Evolutionary conservation across 495 filamentous ascomycete genomes (phyloP).

Genomic region (Acidomyces sp.): DNA sequence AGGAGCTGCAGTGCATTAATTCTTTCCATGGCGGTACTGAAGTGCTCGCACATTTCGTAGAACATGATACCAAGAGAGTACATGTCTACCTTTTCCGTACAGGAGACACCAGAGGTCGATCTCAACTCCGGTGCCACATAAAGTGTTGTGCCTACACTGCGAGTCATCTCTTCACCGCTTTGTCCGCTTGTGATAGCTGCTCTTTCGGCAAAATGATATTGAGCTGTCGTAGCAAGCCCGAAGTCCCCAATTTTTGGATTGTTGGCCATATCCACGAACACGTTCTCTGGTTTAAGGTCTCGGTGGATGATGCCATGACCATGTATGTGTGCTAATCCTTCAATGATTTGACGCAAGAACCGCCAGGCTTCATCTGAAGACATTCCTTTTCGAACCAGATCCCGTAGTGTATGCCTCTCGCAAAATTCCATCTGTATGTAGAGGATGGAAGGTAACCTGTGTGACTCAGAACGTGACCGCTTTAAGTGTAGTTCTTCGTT

Average conservation of each 20-base stretch:
- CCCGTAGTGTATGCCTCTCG: slow-evolving; percentile 82
- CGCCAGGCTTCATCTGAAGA: slow-evolving; percentile 73
- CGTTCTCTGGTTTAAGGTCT: slow-evolving; percentile 95
- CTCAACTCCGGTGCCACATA: slow-evolving; percentile 91
- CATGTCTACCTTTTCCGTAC: slow-evolving; percentile 96
- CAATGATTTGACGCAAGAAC: slow-evolving; percentile 78
- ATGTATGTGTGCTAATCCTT: slow-evolving; percentile 85
- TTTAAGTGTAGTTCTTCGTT: background rate
- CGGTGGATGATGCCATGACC: slow-evolving; percentile 85
- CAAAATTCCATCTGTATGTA: slow-evolving; percentile 98
- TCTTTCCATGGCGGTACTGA: slow-evolving; percentile 79
- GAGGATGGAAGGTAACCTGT: slow-evolving; percentile 32
- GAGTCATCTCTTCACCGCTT: slow-evolving; percentile 52
- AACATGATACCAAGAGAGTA: slow-evolving; percentile 95
- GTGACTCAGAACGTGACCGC: slow-evolving; percentile 8
- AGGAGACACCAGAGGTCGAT: slow-evolving; percentile 53
- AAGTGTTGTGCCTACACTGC: slow-evolving; percentile 83
- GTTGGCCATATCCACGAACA: slow-evolving; percentile 82
- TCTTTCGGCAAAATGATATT: slow-evolving; percentile 39
- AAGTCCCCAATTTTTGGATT: slow-evolving; percentile 96
- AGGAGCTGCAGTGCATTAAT: slow-evolving; percentile 59
- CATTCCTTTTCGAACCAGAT: slow-evolving; percentile 70
- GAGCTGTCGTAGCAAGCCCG: slow-evolving; percentile 80
- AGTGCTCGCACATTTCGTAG: slow-evolving; percentile 87
- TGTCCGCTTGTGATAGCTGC: slow-evolving; percentile 35